Evolutionary conservation across 1,284 basidiomycete species (phyloP), one percentile per base, ranked within the genome.

Genomic region (Gomphus sp.): DNA sequence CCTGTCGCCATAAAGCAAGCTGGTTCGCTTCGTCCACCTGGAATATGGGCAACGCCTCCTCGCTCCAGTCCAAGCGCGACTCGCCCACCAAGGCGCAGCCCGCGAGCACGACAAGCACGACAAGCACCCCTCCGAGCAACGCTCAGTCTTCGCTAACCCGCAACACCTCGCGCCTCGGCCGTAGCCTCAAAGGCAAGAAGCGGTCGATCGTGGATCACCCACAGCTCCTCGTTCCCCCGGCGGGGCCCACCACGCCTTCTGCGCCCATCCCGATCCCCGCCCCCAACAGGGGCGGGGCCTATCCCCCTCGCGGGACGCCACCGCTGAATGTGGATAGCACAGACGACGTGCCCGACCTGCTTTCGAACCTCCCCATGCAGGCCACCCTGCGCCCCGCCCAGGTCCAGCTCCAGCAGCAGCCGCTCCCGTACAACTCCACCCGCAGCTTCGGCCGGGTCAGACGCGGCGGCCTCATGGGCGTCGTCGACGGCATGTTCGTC

Each of bases 371-470:
- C 25, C 12, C 10, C 28, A 28, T 28, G 4, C 28, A 28, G 3
- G 4, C 2, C 28, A 28, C 28, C 28, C 28, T 28, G 28, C 28
- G 28, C 28, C 28, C 28, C 4, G 28, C 22, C 31, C 31, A 11
- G 11, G 0, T 22, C 31, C 33, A 28, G 41, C 22, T 4, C 44
- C 10, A 52, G 36, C 11, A 52, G 33, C 28, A 28, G 3, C 67
- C 66, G 48, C 62, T 67, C 33, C 69, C 60, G 54, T 72, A 73
- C 62, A 69, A 62, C 56, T 74, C 74, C 10, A 73, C 73, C n/a
- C 68, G 69, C 60, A 74, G 75, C 31, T 69, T 74, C 59, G 25
- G 70, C 52, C 68, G 67, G 22, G 64, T 72, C 43, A 63, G 64
- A 51, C 70, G 63, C 28, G 67, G 62, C 34, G 63, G 34, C 64